Percentiles rank a stretch among this genome's conserved stretches.
These are phyloP conservation scores for Cryphonectria radicalis DNA, from an alignment of 2,329 filamentous ascomycete species.

Conservation along the genomic window DNA sequence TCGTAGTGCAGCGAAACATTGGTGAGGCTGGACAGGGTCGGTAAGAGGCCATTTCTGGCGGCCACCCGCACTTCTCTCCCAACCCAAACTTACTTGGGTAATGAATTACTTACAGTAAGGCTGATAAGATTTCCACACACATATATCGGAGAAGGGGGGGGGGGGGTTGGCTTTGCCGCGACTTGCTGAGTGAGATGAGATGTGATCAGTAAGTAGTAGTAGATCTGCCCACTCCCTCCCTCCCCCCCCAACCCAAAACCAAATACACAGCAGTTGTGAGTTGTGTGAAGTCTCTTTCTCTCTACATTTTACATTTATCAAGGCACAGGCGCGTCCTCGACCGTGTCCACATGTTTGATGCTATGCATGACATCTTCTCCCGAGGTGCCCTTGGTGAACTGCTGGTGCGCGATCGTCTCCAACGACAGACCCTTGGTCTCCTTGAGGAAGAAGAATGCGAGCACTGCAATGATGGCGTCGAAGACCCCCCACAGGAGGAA, in stretches of 20 bases:
- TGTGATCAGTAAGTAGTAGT: background rate
- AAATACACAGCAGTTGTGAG: background rate
- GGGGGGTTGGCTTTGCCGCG: background rate
- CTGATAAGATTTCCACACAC: background rate
- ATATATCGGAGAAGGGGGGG: background rate
- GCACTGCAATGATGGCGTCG: slow-evolving; percentile 44
- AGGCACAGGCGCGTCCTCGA: background rate
- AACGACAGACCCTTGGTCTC: slow-evolving; percentile 72
- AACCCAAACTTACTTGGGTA: background rate
- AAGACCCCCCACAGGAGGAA: slow-evolving; percentile 53
- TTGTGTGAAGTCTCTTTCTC: background rate
- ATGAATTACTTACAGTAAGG: background rate
- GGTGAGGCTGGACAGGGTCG: background rate
- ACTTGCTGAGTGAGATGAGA: slow-evolving; percentile 10
- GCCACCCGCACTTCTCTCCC: background rate
- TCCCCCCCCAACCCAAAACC: too few species aligned
- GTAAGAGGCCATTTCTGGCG: background rate
- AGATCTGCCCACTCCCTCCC: background rate
- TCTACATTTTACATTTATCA: background rate
- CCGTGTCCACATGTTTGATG: slow-evolving; percentile 22
- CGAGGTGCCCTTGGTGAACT: slow-evolving; percentile 33
- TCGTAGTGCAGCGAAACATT: slow-evolving; percentile 7
- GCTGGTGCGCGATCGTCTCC: slow-evolving; percentile 54
- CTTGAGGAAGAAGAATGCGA: slow-evolving; percentile 61
- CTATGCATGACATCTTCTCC: slow-evolving; percentile 21